These are phyloP conservation scores for Candida ovalis DNA, from an alignment of 805 yeast species.

Conservation along the genomic window DNA sequence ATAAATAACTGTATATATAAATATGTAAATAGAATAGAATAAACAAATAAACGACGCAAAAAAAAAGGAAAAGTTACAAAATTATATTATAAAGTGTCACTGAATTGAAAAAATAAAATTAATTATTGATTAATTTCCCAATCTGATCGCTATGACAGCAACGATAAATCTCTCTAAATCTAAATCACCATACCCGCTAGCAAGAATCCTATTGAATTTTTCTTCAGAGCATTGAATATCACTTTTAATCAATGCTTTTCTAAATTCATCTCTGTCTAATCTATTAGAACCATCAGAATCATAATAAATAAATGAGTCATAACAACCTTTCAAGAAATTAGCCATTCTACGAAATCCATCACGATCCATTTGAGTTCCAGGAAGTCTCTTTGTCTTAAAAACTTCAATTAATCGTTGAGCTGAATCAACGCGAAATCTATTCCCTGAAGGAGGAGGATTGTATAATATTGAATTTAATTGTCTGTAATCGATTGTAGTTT, in stretches of 20 bases:
- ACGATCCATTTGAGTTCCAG: slow-evolving; percentile 20
- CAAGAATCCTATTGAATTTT: slow-evolving; percentile 18
- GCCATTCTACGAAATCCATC: slow-evolving; percentile 27
- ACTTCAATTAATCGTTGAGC: slow-evolving; percentile 17
- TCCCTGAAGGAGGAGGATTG: background rate
- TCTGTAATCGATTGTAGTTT: background rate
- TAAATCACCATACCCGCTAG: slow-evolving; percentile 14
- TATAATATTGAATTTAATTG: background rate
- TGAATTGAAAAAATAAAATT: too few relatives aligned
- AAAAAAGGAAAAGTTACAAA: too few relatives aligned
- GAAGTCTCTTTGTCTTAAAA: slow-evolving; percentile 12
- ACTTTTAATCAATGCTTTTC: slow-evolving; percentile 23
- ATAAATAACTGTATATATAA: too few relatives aligned
- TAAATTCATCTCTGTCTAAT: slow-evolving; percentile 27
- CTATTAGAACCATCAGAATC: slow-evolving; percentile 26
- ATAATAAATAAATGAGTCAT: slow-evolving; percentile 26
- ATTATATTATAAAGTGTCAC: too few relatives aligned
- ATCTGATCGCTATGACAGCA: background rate
- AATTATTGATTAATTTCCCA: background rate
- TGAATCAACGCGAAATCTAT: slow-evolving; percentile 16
- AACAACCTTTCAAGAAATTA: slow-evolving; percentile 30
- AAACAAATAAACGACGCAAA: too few relatives aligned
- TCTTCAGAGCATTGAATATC: slow-evolving; percentile 22
- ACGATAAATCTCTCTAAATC: slow-evolving; percentile 18
- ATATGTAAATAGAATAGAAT: too few relatives aligned